phyloP scores from a whole-genome alignment of 2,329 filamentous ascomycete genomes.

The Erysiphe pulchra region DNA sequence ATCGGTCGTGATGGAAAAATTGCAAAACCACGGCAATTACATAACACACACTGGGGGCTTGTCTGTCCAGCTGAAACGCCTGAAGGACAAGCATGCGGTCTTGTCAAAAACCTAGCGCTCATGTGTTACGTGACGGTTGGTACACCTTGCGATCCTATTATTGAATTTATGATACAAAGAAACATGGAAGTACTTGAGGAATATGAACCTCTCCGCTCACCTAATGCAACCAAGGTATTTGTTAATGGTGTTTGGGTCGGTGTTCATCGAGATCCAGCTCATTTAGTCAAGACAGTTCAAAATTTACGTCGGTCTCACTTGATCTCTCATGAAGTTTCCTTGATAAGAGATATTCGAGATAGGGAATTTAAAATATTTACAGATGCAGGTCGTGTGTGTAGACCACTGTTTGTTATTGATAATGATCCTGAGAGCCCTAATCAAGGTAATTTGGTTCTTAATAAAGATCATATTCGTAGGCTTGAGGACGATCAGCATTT shows the following conservation, averaged over 20 bases:
- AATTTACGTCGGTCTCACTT: constrained; percentile 56
- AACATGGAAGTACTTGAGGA: constrained; percentile 96
- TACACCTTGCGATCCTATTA: constrained; percentile 68
- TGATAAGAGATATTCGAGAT: constrained; percentile 89
- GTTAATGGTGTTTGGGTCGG: constrained; percentile 97
- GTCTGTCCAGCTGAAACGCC: constrained; percentile 95
- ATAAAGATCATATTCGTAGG: constrained; percentile 55
- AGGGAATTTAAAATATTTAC: constrained; percentile 98
- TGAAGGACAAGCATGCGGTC: constrained; percentile 90
- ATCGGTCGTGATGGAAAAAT: constrained; percentile 96
- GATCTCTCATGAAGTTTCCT: constrained; percentile 75
- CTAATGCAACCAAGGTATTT: constrained; percentile 90
- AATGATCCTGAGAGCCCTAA: constrained; percentile 53
- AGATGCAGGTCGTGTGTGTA: constrained; percentile 82
- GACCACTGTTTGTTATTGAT: constrained; percentile 81
- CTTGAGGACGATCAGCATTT: constrained; percentile 50
- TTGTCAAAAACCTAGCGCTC: constrained; percentile 90
- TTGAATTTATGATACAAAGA: constrained; percentile 84
- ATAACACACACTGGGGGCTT: constrained; percentile 96
- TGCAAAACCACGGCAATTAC: constrained; percentile 87
- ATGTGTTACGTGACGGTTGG: constrained; percentile 98
- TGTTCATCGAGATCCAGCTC: constrained; percentile 68
- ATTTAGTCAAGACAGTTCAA: constrained; percentile 57
- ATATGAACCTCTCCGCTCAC: constrained; percentile 64
- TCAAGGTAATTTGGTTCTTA: constrained; percentile 55